These are phyloP conservation scores for Solanum piurae DNA, from an alignment of 257 asterid species.

Conservation along the genomic window DNA sequence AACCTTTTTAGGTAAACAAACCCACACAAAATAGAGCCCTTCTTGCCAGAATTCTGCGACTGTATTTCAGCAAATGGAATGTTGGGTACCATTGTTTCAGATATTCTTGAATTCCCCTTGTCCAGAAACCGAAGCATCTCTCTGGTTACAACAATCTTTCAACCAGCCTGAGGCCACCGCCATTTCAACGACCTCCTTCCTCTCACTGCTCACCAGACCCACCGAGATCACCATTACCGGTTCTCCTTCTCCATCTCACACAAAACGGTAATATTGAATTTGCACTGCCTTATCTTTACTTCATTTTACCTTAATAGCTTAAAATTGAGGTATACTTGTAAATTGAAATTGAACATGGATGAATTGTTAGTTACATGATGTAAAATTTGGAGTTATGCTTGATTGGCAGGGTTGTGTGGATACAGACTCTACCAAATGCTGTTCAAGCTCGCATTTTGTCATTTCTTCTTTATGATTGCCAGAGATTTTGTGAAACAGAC, in stretches of 20 bases:
- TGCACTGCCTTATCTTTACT: neutral
- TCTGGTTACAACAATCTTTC: conserved; percentile 50
- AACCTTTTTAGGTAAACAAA: neutral
- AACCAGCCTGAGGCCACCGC: conserved; percentile 14
- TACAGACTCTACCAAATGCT: conserved; percentile 44
- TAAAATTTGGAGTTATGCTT: neutral
- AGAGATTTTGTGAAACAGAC: conserved; percentile 34
- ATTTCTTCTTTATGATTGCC: conserved; percentile 41
- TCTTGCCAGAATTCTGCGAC: neutral
- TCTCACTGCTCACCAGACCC: conserved; percentile 27
- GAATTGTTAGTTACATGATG: neutral
- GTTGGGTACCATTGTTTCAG: conserved; percentile 57
- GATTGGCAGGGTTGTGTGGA: conserved; percentile 48
- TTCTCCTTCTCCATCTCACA: conserved; percentile 10
- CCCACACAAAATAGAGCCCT: neutral
- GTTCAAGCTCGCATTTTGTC: conserved; percentile 60
- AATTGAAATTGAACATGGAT: neutral
- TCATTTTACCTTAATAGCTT: neutral
- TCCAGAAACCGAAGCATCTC: conserved; percentile 66
- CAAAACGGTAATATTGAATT: conserved; percentile 13
- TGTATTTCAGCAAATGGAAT: conserved; percentile 30
- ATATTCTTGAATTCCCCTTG: conserved; percentile 55
- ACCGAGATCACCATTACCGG: neutral
- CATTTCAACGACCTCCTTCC: conserved; percentile 29
- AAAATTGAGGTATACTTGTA: neutral